Base-by-base conservation (phyloP, 805 yeast species). In the Candida cerambycidarum region DNA sequence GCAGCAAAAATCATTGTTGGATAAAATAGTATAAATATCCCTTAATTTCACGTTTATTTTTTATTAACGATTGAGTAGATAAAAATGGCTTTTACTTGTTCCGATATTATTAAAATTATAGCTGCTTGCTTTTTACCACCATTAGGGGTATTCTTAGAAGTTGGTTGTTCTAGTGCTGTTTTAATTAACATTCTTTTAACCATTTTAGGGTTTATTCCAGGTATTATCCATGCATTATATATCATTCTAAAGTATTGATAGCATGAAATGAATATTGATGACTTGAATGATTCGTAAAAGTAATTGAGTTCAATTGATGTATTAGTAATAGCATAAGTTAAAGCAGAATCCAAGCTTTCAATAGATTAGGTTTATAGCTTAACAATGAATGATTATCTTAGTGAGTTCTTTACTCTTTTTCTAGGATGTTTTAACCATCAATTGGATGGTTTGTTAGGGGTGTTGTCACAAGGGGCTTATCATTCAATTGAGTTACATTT, bases 191-290 rank as follows among this genome's bases (percentile, higher is more conserved):
- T 84, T 37, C 54, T 86, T 32, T 73, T 87, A 56, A 82, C 90
- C 16, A 60, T 80, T 48, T 71, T 87, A 24, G 95, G 90, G n/a
- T 34, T 34, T 21, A 65, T 87, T 50, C 95, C 95, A 2, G 95
- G 87, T 46, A 73, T 82, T 40, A 56, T 83, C 12, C 88, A 83
- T 54, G 82, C 88, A 4, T 63, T 82, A 39, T 82, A 77, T 54
- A 67, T 82, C 34, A 78, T 80, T 33, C 52, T 66, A 43, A 61
- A 24, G 29, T 34, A 34, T 34, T 34, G 29, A 34, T n/a, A n/a
- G n/a, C n/a, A n/a, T n/a, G n/a, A n/a, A n/a, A n/a, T n/a, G n/a
- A n/a, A n/a, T n/a, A n/a, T n/a, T n/a, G n/a, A n/a, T n/a, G n/a
- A n/a, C n/a, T n/a, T n/a, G n/a, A 21, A 21, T 21, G 23, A 21